Evolutionary conservation across 2,329 filamentous ascomycete genomes (phyloP).

Genomic region (Penicillium sp.): DNA sequence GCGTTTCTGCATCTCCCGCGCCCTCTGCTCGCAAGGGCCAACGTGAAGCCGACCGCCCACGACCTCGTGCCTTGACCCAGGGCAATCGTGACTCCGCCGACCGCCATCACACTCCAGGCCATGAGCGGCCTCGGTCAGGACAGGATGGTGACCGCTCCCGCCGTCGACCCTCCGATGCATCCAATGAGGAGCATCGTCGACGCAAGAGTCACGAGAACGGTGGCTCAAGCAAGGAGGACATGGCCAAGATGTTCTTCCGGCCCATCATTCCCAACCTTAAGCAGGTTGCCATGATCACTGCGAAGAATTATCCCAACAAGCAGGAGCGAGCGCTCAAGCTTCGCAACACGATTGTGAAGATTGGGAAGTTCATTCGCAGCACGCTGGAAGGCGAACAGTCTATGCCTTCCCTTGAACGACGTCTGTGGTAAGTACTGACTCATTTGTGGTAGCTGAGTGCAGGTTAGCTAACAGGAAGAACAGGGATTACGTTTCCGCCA

Average conservation of each 20-base stretch:
- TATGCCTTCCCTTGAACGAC: constrained; percentile 45
- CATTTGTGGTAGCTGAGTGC: not conserved
- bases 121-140: constrained; percentile 42
- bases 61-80: constrained; percentile 46
- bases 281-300: constrained; percentile 49
- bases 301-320: constrained; percentile 49
- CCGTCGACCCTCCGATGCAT: constrained; percentile 36
- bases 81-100: constrained; percentile 46
- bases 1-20: constrained; percentile 50
- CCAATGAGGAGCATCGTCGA: constrained; percentile 39
- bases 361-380: constrained; percentile 50
- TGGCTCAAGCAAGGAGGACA: constrained; percentile 37
- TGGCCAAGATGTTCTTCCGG: constrained; percentile 49
- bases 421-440: constrained; percentile 45
- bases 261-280: constrained; percentile 48
- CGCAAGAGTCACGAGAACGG: constrained; percentile 43
- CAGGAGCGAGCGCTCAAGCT: constrained; percentile 47
- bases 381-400: constrained; percentile 43
- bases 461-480: constrained; percentile 27
- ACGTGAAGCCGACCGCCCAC: constrained; percentile 45
- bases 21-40: constrained; percentile 46
- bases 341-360: constrained; percentile 45
- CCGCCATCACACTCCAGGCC: constrained; percentile 45
- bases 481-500: constrained; percentile 49
- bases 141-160: constrained; percentile 38